Conservation (phyloP, 2,329 filamentous ascomycete genomes). For the Hirsutella thompsonii region DNA sequence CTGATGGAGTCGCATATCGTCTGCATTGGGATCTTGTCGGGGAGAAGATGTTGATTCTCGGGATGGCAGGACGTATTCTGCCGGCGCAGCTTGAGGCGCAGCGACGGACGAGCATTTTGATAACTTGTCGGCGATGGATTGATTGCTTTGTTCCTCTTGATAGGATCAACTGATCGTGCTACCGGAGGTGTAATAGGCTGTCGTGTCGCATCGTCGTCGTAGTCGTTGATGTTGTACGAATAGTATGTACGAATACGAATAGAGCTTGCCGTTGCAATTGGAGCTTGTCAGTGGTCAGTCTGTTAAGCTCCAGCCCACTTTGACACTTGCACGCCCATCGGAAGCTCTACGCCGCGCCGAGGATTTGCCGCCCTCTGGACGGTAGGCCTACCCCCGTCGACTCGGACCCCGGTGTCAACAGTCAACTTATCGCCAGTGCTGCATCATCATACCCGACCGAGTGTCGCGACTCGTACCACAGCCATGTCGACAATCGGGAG, state of each 20-base stretch:
- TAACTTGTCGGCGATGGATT: background rate
- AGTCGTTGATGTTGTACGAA: too few species aligned
- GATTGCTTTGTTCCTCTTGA: background rate
- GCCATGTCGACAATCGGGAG: constrained; percentile 84
- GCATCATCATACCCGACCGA: background rate
- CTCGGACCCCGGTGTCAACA: too few species aligned
- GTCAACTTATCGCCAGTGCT: background rate
- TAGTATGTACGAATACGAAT: too few species aligned
- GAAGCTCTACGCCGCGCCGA: constrained; percentile 10
- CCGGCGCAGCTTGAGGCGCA: constrained; percentile 18
- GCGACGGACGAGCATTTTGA: constrained; percentile 21
- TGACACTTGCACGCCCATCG: too few species aligned
- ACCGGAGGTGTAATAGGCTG: too few species aligned
- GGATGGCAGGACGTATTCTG: constrained; percentile 7
- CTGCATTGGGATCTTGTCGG: constrained; percentile 23
- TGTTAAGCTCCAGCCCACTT: too few species aligned
- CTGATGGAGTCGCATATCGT: constrained; percentile 23
- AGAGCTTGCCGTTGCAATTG: too few species aligned
- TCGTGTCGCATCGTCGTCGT: too few species aligned
- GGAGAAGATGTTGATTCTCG: constrained; percentile 1
- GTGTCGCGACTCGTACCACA: constrained; percentile 16
- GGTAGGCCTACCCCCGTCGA: background rate
- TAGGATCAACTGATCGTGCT: background rate
- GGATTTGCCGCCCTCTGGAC: constrained; percentile 14
- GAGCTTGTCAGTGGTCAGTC: too few species aligned